Percentiles rank a stretch among this genome's conserved stretches.
Evolutionary conservation across 495 filamentous ascomycete genomes (phyloP).

Genomic region (Cairneyella variabilis): DNA sequence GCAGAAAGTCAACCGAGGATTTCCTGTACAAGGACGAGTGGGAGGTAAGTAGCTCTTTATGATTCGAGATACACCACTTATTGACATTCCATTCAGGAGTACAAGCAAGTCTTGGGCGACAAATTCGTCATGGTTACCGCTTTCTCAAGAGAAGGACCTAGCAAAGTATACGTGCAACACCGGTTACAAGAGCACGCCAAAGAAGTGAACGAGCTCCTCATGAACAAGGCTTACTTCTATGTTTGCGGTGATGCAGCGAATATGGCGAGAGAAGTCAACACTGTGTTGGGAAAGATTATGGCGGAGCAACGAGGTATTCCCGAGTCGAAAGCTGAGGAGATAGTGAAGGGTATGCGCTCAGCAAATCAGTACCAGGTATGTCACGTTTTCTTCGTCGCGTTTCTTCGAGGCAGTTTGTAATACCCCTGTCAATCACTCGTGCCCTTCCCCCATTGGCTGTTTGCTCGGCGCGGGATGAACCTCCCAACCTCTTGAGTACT

Average conservation of each 20-base stretch:
- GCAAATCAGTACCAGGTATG: constrained; percentile 90
- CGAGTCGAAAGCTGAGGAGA: constrained; percentile 83
- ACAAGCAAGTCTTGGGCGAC: constrained; percentile 76
- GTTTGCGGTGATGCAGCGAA: constrained; percentile 97
- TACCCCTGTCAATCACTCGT: too few species aligned
- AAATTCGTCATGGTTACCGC: constrained; percentile 84
- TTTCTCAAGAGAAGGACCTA: constrained; percentile 78
- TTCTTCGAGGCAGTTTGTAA: neutral
- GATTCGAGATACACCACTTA: constrained; percentile 1
- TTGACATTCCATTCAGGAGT: constrained; percentile 55
- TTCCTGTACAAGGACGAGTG: constrained; percentile 92
- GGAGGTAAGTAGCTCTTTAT: constrained; percentile 60
- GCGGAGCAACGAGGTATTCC: constrained; percentile 74
- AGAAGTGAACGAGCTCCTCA: constrained; percentile 82
- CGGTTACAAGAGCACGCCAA: constrained; percentile 75
- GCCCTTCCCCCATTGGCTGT: too few species aligned
- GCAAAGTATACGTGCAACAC: constrained; percentile 98
- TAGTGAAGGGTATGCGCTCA: constrained; percentile 92
- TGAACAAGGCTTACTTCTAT: constrained; percentile 91
- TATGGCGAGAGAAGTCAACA: constrained; percentile 97
- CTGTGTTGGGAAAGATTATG: constrained; percentile 78
- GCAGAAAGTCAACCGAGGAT: constrained; percentile 78
- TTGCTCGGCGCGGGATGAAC: too few species aligned
- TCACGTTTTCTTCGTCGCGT: neutral
- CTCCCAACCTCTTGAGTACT: too few species aligned